These are phyloP conservation scores for Lindgomyces ingoldianus DNA, from an alignment of 495 filamentous ascomycete species.

Conservation along the genomic window DNA sequence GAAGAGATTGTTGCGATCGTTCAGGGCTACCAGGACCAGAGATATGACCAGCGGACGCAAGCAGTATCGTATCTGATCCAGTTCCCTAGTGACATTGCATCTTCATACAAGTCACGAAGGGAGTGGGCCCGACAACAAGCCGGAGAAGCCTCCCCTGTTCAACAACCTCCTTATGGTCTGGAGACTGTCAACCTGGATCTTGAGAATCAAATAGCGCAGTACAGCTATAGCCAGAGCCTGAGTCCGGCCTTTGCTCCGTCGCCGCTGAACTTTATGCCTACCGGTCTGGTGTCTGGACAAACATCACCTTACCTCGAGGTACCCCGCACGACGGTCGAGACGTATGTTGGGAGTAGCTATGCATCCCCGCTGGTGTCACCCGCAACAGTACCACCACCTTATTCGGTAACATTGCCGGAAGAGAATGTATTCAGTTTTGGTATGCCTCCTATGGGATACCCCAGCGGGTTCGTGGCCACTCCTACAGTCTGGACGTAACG, in stretches of 20 bases:
- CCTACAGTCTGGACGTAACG: conserved; percentile 40
- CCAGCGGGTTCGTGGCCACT: conserved; percentile 43
- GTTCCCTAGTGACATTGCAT: conserved; percentile 39
- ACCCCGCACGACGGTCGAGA: conserved; percentile 34
- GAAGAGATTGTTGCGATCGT: conserved; percentile 46
- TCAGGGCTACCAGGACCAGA: conserved; percentile 38
- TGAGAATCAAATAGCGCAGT: conserved; percentile 37
- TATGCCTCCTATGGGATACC: conserved; percentile 37
- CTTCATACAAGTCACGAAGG: conserved; percentile 37
- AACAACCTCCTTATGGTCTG: conserved; percentile 29
- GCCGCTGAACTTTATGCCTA: conserved; percentile 36
- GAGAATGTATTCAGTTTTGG: conserved; percentile 36
- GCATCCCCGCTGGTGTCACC: conserved; percentile 38
- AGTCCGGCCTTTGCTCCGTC: conserved; percentile 48
- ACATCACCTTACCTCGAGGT: conserved; percentile 45
- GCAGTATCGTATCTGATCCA: conserved; percentile 43
- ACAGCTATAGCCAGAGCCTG: conserved; percentile 40
- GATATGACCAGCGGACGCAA: conserved; percentile 34
- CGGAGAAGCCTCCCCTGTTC: conserved; percentile 27
- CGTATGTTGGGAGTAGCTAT: conserved; percentile 29
- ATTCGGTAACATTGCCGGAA: conserved; percentile 34
- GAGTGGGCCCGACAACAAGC: conserved; percentile 40
- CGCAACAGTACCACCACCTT: conserved; percentile 26
- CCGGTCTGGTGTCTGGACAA: conserved; percentile 30
- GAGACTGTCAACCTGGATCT: conserved; percentile 39